Evolutionary conservation across 2,329 filamentous ascomycete genomes (phyloP).

Genomic region (Stromatinia cepivora): DNA sequence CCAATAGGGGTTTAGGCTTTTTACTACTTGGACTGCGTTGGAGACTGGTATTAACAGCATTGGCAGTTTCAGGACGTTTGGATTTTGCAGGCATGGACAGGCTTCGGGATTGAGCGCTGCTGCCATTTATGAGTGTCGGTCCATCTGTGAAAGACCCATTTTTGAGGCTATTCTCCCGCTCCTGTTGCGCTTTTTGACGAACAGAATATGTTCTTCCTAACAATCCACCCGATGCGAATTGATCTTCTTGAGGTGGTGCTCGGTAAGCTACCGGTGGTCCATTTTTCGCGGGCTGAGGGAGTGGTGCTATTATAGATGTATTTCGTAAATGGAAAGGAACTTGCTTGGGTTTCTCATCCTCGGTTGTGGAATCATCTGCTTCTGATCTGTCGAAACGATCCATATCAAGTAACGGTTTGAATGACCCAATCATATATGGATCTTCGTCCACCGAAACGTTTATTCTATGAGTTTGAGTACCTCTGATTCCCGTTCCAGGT

Average conservation of each 20-base stretch:
- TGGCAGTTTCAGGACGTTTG: slow-evolving; percentile 20
- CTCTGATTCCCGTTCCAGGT: slow-evolving; percentile 38
- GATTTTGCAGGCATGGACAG: slow-evolving; percentile 30
- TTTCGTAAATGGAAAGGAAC: slow-evolving; percentile 40
- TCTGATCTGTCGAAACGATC: slow-evolving; percentile 50
- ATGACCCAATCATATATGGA: slow-evolving; percentile 65
- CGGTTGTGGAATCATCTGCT: slow-evolving; percentile 31
- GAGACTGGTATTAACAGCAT: slow-evolving; percentile 17
- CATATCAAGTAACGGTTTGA: slow-evolving; percentile 67
- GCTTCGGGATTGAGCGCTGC: slow-evolving; percentile 36
- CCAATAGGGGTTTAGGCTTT: slow-evolving; percentile 60
- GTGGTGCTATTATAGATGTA: slow-evolving; percentile 25
- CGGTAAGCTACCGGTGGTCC: slow-evolving; percentile 34
- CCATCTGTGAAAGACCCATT: slow-evolving; percentile 55
- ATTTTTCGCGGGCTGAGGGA: slow-evolving; percentile 15
- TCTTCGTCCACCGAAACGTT: slow-evolving; percentile 50
- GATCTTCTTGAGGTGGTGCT: slow-evolving; percentile 34
- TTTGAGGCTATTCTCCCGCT: slow-evolving; percentile 31
- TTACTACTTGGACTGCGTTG: slow-evolving; percentile 17
- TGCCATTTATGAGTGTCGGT: slow-evolving; percentile 55
- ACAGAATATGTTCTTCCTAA: slow-evolving; percentile 53
- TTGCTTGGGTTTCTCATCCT: slow-evolving; percentile 37
- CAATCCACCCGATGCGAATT: slow-evolving; percentile 49
- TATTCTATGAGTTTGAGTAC: slow-evolving; percentile 23
- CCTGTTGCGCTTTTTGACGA: slow-evolving; percentile 43